These are phyloP conservation scores for Fistulina hepatica DNA, from an alignment of 1,284 basidiomycete genomes.

Conservation along the genomic window DNA sequence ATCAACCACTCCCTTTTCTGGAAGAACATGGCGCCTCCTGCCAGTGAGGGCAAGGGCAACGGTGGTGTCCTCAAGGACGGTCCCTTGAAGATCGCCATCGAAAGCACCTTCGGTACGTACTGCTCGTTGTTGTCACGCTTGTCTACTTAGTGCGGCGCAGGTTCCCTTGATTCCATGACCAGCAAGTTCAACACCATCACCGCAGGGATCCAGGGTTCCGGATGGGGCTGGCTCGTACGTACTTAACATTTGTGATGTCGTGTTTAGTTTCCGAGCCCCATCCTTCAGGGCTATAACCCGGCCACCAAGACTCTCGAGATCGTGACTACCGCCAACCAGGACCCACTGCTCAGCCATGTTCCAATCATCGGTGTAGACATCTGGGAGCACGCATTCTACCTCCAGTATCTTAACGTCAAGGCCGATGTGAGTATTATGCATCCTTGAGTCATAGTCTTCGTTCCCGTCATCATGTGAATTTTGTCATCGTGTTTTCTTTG, in stretches of 20 bases:
- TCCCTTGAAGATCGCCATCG: constrained; percentile 60
- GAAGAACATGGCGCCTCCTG: constrained; percentile 72
- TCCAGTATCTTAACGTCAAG: constrained; percentile 73
- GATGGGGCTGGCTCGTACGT: constrained; percentile 87
- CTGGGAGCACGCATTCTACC: constrained; percentile 78
- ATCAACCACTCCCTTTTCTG: constrained; percentile 93
- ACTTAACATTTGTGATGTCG: constrained; percentile 3
- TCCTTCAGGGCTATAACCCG: constrained; percentile 50
- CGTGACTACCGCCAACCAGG: constrained; percentile 79
- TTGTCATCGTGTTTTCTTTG: no score
- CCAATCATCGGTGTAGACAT: constrained; percentile 85
- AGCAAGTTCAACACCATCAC: constrained; percentile 68
- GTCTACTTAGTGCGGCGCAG: no score
- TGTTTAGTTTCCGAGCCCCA: background rate
- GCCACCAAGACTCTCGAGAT: constrained; percentile 59
- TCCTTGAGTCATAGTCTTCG: no score
- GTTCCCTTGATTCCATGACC: constrained; percentile 58
- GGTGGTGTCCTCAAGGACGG: constrained; percentile 58
- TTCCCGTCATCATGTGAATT: no score
- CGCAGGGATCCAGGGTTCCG: constrained; percentile 79
- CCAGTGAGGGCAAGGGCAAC: constrained; percentile 34
- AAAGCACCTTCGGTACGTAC: constrained; percentile 51
- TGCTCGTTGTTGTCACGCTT: no score
- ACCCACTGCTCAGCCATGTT: constrained; percentile 66
- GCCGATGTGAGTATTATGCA: constrained; percentile 43